These are phyloP conservation scores for Chiua virens DNA, from an alignment of 768 basidiomycete genomes.

Conservation along the genomic window DNA sequence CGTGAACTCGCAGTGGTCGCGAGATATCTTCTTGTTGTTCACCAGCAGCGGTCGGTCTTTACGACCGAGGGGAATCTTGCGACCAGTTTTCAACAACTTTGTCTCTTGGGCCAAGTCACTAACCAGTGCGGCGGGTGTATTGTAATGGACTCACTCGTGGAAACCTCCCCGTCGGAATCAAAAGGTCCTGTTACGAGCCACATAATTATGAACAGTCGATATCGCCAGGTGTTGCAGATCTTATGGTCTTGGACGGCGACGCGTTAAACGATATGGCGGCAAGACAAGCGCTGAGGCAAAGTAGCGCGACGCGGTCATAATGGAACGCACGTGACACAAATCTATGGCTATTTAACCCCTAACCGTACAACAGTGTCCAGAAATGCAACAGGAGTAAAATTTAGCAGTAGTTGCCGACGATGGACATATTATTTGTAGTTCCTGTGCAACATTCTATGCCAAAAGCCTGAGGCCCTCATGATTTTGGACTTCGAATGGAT, in stretches of 20 bases:
- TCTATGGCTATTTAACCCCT: background rate
- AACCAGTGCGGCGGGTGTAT: slow-evolving; percentile 23
- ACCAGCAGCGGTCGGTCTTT: slow-evolving; percentile 53
- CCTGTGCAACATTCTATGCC: no score
- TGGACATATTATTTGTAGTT: no score
- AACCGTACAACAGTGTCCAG: no score
- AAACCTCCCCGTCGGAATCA: slow-evolving; percentile 41
- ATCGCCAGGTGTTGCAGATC: no score
- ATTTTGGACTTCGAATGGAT: no score
- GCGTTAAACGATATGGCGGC: no score
- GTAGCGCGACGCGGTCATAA: slow-evolving; percentile 1
- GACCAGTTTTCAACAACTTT: slow-evolving; percentile 65
- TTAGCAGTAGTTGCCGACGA: no score
- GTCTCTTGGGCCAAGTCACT: slow-evolving; percentile 31
- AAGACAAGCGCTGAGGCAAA: no score
- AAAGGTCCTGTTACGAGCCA: slow-evolving; percentile 59
- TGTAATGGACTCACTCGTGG: slow-evolving; percentile 39
- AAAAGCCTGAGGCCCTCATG: no score
- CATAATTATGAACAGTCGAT: slow-evolving; percentile 33
- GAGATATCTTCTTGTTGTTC: slow-evolving; percentile 64
- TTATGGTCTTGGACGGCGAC: no score
- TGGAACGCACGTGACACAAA: slow-evolving; percentile 5
- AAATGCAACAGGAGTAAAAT: no score
- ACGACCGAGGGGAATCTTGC: slow-evolving; percentile 55
- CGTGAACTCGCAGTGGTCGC: slow-evolving; percentile 55